These are phyloP conservation scores for Lantana camara DNA, from an alignment of 257 asterid genomes.

Conservation along the genomic window DNA sequence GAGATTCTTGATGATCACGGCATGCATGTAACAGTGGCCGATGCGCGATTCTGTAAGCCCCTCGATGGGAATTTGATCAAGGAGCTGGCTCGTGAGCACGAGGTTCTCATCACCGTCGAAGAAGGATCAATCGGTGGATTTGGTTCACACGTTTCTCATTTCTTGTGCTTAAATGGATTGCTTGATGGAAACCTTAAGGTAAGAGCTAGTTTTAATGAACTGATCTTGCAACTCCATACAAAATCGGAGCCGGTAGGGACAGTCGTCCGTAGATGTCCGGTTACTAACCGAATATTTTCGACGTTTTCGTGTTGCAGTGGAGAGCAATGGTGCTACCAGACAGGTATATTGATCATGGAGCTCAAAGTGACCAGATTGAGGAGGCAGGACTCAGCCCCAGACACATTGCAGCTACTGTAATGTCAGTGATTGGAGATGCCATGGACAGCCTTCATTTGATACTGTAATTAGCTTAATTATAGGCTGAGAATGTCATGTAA, in stretches of 20 bases:
- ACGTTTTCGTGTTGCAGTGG: constrained; percentile 37
- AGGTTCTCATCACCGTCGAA: constrained; percentile 52
- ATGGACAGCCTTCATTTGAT: constrained; percentile 29
- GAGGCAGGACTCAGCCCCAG: constrained; percentile 54
- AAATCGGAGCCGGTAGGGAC: too few species aligned
- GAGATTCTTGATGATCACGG: constrained; percentile 27
- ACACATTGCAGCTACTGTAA: constrained; percentile 49
- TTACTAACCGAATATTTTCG: too few species aligned
- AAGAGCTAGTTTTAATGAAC: not conserved
- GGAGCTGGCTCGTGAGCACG: constrained; percentile 40
- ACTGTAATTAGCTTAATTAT: not conserved
- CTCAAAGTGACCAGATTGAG: constrained; percentile 45
- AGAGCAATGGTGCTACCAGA: constrained; percentile 58
- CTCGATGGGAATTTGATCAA: constrained; percentile 37
- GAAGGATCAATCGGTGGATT: constrained; percentile 61
- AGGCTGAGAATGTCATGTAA: not conserved
- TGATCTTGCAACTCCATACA: not conserved
- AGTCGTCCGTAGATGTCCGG: too few species aligned
- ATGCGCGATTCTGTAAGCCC: constrained; percentile 47
- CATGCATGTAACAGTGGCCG: constrained; percentile 31
- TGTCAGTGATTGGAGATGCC: constrained; percentile 41
- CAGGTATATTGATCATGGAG: constrained; percentile 55
- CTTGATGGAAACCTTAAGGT: constrained; percentile 55
- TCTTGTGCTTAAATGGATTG: constrained; percentile 45
- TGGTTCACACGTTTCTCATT: constrained; percentile 57